phyloP scores from a whole-genome alignment of 73 alveolate genomes.

The Breviolum minutum region DNA sequence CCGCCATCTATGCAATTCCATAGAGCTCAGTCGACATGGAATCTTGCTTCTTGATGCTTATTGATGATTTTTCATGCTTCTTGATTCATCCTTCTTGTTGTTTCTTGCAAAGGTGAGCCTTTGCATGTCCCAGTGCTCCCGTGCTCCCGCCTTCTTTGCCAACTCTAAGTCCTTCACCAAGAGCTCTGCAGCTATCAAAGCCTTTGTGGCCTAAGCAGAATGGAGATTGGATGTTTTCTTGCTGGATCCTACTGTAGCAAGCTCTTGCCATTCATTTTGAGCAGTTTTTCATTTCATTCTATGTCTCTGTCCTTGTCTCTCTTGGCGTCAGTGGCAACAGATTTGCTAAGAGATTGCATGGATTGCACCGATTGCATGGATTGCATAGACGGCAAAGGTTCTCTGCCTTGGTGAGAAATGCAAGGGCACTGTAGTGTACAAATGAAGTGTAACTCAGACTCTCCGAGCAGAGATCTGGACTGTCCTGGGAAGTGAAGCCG shows the following conservation, averaged over 20 bases:
- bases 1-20: too few species aligned
- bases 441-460: not conserved
- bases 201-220: slow-evolving; percentile 5
- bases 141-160: not conserved
- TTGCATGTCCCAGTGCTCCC: not conserved
- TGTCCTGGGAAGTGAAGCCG: not conserved
- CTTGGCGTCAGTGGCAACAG: slow-evolving; percentile 11
- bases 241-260: not conserved
- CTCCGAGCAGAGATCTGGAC: not conserved
- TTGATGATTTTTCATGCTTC: not conserved
- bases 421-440: not conserved
- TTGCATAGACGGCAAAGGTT: not conserved
- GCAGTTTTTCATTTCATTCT: not conserved
- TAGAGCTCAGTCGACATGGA: too few species aligned
- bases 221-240: not conserved
- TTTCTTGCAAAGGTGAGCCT: not conserved
- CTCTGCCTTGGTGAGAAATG: not conserved
- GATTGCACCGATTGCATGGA: slow-evolving; percentile 1
- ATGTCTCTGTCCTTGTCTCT: not conserved
- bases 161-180: slow-evolving; percentile 36
- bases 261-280: not conserved
- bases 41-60: not conserved
- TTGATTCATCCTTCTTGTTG: not conserved
- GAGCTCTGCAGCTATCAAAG: slow-evolving; percentile 19
- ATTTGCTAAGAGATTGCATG: slow-evolving; percentile 7